Evolutionary conservation across 495 filamentous ascomycete genomes (phyloP).

Genomic region (Penicillium angulare): DNA sequence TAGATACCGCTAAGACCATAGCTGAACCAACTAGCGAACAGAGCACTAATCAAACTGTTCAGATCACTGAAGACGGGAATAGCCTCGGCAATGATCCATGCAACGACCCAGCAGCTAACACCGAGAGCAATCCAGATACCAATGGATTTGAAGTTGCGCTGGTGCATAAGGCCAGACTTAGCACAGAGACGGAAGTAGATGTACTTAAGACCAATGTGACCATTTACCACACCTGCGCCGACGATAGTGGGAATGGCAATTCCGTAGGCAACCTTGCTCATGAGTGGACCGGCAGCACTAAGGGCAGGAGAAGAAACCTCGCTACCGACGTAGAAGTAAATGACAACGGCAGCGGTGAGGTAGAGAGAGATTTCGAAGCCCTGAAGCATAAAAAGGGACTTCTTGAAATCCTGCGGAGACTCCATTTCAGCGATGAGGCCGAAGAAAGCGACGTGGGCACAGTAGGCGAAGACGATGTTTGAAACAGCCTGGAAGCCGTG

Average conservation of each 20-base stretch:
- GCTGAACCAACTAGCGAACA: slow-evolving; percentile 44
- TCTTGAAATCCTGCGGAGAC: slow-evolving; percentile 62
- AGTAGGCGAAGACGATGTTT: slow-evolving; percentile 56
- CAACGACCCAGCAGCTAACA: slow-evolving; percentile 54
- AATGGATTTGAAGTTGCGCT: slow-evolving; percentile 44
- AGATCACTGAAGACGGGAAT: slow-evolving; percentile 69
- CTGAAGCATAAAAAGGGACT: slow-evolving; percentile 65
- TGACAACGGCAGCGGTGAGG: slow-evolving; percentile 61
- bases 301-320: slow-evolving; percentile 69
- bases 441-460: slow-evolving; percentile 72
- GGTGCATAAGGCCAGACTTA: slow-evolving; percentile 53
- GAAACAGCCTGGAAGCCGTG: slow-evolving; percentile 44
- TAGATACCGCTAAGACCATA: slow-evolving; percentile 43
- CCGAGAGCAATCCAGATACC: slow-evolving; percentile 57
- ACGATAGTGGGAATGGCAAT: slow-evolving; percentile 74
- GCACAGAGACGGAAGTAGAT: slow-evolving; percentile 62
- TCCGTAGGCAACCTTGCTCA: slow-evolving; percentile 76
- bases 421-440: slow-evolving; percentile 77
- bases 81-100: slow-evolving; percentile 67
- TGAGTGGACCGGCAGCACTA: slow-evolving; percentile 56
- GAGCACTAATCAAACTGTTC: slow-evolving; percentile 46
- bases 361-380: slow-evolving; percentile 66
- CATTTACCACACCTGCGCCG: slow-evolving; percentile 70
- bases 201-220: slow-evolving; percentile 59
- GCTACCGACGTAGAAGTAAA: slow-evolving; percentile 70